Conservation (phyloP, 306 rosid genomes). For the Clitoria ternatea region DNA sequence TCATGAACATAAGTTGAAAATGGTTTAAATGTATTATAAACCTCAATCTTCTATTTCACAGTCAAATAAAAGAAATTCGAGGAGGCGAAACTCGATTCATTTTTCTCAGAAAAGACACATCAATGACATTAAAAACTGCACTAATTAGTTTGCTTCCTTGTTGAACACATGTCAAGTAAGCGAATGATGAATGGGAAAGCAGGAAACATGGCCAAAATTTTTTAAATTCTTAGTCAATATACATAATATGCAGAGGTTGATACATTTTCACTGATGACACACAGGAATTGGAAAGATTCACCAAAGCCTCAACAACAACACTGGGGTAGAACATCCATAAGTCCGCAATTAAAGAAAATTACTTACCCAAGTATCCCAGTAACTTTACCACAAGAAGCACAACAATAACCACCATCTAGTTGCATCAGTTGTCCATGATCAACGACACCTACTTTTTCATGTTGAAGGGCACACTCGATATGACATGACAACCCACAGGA, state of each 20-base stretch:
- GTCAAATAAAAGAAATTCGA: constrained; percentile 1
- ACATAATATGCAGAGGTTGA: background rate
- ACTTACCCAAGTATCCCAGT: constrained; percentile 95
- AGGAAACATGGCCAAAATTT: background rate
- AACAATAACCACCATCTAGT: constrained; percentile 97
- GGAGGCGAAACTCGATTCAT: constrained; percentile 1
- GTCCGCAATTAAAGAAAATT: constrained; percentile 18
- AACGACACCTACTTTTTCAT: constrained; percentile 89
- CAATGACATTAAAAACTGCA: background rate
- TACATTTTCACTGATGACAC: constrained; percentile 3
- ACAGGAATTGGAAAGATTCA: background rate
- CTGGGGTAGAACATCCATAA: background rate
- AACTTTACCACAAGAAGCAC: constrained; percentile 98
- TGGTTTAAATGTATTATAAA: background rate
- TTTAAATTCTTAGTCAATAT: background rate
- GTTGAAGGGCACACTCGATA: constrained; percentile 92
- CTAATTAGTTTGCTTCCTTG: background rate
- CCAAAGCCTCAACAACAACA: background rate
- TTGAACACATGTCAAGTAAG: background rate
- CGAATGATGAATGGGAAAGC: background rate
- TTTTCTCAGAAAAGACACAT: background rate
- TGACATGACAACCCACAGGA: constrained; percentile 97
- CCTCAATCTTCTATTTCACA: background rate
- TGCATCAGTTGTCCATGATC: constrained; percentile 98
- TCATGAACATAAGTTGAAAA: constrained; percentile 18